These are phyloP conservation scores for Vigna unguiculata DNA, from an alignment of 306 rosid species.

Conservation along the genomic window DNA sequence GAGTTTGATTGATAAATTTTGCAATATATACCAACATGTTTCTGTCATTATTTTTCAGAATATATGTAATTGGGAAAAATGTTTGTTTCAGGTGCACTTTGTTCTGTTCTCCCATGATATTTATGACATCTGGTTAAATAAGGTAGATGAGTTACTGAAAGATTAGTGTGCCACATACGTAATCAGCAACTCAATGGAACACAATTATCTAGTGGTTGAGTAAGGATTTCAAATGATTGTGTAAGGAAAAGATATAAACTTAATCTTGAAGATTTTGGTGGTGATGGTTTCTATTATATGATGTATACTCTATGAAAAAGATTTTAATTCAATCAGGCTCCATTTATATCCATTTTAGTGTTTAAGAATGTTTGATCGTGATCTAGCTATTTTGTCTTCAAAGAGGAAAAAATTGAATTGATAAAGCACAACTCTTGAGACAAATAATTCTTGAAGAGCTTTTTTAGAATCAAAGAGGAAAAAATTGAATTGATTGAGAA, in stretches of 20 bases:
- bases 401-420: background rate
- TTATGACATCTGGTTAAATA: slow-evolving; percentile 67
- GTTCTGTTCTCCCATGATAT: slow-evolving; percentile 66
- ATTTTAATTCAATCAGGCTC: slow-evolving; percentile 1
- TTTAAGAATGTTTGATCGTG: background rate
- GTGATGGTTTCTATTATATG: slow-evolving; percentile 12
- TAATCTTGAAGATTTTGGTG: background rate
- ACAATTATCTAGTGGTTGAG: slow-evolving; percentile 27
- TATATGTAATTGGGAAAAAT: slow-evolving; percentile 14
- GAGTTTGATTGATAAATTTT: background rate
- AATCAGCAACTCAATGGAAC: slow-evolving; percentile 20
- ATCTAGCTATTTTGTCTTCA: background rate
- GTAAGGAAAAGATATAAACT: slow-evolving; percentile 5
- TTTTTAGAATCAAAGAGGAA: background rate
- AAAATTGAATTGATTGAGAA: background rate
- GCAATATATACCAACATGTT: background rate
- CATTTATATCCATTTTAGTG: background rate
- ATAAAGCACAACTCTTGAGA: no score
- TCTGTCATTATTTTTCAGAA: slow-evolving; percentile 23
- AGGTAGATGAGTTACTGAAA: slow-evolving; percentile 64
- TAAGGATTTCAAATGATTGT: slow-evolving; percentile 27
- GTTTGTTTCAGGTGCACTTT: slow-evolving; percentile 75
- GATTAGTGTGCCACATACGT: slow-evolving; percentile 37
- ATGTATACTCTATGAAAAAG: background rate
- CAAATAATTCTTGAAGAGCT: no score